Evolutionary conservation across 192 early-diverging fungal species (phyloP).

Genomic region (Phlyctochytrium bullatum): DNA sequence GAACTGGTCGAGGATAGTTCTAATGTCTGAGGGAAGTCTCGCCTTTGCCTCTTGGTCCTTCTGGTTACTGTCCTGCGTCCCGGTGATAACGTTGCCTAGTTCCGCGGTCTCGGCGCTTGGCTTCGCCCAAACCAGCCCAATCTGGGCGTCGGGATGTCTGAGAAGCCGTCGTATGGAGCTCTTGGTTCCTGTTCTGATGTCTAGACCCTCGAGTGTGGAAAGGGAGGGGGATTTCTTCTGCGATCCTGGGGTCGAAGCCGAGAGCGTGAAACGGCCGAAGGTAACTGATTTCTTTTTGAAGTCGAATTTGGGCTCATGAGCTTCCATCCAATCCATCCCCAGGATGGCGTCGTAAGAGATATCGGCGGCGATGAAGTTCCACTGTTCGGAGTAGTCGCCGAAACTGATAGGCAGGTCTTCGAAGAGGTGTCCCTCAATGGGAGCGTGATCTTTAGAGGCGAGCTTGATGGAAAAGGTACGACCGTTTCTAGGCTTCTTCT

Average conservation of each 20-base stretch:
- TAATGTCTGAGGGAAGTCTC: slow-evolving; percentile 10
- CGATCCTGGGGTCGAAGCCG: no score
- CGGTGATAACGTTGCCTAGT: no score
- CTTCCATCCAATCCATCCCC: slow-evolving; percentile 17
- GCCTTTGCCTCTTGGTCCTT: background rate
- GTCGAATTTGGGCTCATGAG: no score
- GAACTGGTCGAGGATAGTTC: slow-evolving; percentile 10
- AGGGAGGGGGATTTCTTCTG: no score
- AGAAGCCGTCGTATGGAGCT: no score
- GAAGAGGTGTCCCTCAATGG: background rate
- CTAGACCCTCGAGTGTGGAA: no score
- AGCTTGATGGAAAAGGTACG: background rate
- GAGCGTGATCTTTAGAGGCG: background rate
- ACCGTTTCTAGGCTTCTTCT: background rate
- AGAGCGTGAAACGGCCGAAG: no score
- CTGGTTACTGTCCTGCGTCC: slow-evolving; percentile 3
- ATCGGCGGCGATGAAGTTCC: background rate
- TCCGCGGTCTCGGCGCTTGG: no score
- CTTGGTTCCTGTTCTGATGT: no score
- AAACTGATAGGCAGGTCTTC: background rate
- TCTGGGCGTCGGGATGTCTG: no score
- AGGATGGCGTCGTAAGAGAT: slow-evolving; percentile 15
- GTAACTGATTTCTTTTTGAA: no score
- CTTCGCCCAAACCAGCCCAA: no score
- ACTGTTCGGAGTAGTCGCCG: background rate